Conservation (phyloP, 1,284 basidiomycete species). For the Trichosporon sp. region DNA sequence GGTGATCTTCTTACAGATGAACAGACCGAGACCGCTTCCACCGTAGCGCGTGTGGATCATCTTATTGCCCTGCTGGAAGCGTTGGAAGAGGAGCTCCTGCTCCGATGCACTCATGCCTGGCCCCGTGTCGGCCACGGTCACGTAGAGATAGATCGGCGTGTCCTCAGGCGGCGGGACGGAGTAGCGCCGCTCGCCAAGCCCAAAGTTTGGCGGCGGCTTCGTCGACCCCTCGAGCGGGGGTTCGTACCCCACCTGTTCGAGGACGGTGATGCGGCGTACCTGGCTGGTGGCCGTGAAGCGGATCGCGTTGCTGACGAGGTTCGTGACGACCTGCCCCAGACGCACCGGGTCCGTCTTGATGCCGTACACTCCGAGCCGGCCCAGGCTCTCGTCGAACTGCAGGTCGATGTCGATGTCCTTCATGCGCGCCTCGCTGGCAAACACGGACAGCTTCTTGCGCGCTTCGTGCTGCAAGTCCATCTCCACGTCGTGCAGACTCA, state of each 20-base stretch:
- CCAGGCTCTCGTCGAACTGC: slow-evolving; percentile 30
- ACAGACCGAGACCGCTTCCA: slow-evolving; percentile 36
- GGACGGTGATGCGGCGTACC: slow-evolving; percentile 25
- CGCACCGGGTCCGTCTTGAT: slow-evolving; percentile 46
- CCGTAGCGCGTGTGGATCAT: slow-evolving; percentile 33
- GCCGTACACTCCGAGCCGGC: slow-evolving; percentile 18
- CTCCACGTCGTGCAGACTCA: slow-evolving; percentile 38
- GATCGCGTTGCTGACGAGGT: slow-evolving; percentile 28
- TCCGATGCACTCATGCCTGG: slow-evolving; percentile 41
- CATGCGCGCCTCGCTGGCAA: slow-evolving; percentile 36
- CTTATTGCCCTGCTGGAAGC: slow-evolving; percentile 39
- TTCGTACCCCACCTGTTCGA: slow-evolving; percentile 25
- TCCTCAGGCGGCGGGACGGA: slow-evolving; percentile 22
- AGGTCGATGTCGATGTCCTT: slow-evolving; percentile 33
- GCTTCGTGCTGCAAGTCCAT: slow-evolving; percentile 44
- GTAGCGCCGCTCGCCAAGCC: neutral
- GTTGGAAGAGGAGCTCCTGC: slow-evolving; percentile 40
- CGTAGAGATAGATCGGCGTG: slow-evolving; percentile 37
- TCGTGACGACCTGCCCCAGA: slow-evolving; percentile 44
- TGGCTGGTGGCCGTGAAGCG: slow-evolving; percentile 23
- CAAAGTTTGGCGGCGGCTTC: slow-evolving; percentile 11
- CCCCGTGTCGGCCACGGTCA: slow-evolving; percentile 44
- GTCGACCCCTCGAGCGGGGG: slow-evolving; percentile 13
- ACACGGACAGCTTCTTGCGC: slow-evolving; percentile 37
- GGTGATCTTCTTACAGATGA: slow-evolving; percentile 31